Base-by-base conservation (phyloP, 495 filamentous ascomycete genomes). In the Lophiostoma macrostomum region DNA sequence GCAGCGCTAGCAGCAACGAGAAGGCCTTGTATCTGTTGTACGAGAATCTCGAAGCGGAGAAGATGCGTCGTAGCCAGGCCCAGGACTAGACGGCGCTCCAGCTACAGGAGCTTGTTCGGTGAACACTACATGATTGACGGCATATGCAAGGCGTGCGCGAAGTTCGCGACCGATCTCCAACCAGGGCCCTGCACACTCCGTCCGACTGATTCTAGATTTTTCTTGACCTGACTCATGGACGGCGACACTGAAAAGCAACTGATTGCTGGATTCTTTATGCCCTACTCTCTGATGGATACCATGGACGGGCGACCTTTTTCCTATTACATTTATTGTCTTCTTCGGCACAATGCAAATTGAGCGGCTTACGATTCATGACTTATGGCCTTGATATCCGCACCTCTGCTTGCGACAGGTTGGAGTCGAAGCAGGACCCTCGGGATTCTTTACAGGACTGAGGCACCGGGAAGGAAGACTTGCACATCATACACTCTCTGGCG, bases 11-110 rank as follows among this genome's bases (percentile, higher is more conserved):
- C 70, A 87, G 87, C 55, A 97, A 97, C 64, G 93, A 98, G 74
- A 90, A 90, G 59, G 93, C 93, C 13, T 78, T 98, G 7, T 97
- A 91, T 69, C 81, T 97, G 29, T 80, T 98, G 41, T 98, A 98
- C 73, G 93, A 98, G 78, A 97, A 98, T 71, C 82, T 98, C 27
- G 93, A 98, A 72, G 93, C 90, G 14, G 93, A 98, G 77, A 98
- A 98, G 78, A 88, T 89, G 80, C 88, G 91, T 53, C 87, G 94
- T 66, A 88, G 85, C 74, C 86, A 93, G 71, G 69, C 81, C 51
- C 86, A 90, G 73, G 86, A 94, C 71, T 80, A 74, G 73, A 60
- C 18, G 29, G 39, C 34, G 12, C 24, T 28, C 53, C 47, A 32
- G 14, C 20, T 39, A 27, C 22, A 30, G 20, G 35, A 42, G 40